Base-by-base conservation (phyloP, 2,329 filamentous ascomycete genomes). In the Colletotrichum sp. region DNA sequence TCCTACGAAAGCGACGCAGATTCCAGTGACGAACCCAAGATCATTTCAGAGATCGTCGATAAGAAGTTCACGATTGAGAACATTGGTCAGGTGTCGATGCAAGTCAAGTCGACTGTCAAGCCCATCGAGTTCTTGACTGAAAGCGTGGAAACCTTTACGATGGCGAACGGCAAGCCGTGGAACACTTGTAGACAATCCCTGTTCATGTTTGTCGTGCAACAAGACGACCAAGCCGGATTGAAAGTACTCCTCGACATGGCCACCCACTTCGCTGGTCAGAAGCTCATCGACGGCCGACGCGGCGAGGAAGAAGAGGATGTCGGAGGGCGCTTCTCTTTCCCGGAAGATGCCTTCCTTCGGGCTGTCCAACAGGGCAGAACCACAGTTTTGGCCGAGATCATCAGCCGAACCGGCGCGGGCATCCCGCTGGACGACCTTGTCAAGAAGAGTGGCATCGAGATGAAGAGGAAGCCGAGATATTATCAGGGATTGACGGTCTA, bases 401-500 rank as follows among this genome's bases (percentile, higher is more conserved):
- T 96, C 82, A 91, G 89, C 80, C 86, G 87, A 8, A 91, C 90
- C 8, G 95, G 94, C 2, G 91, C 91, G 6, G 94, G 94, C 2
- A 89, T 96, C 75, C 93, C 94, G 0, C 85, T 96, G 1, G 90
- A 94, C 64, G 86, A 91, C 21, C 84, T 97, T 8, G 90, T 94
- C 59, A 90, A 93, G 83, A 90, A 90, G 72, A 93, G 89, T 72
- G 94, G 94, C 4, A 84, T 93, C 2, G 89, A 93, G 79, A 82
- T 93, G 65, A 88, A 91, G 69, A 87, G 91, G 78, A 94, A 93
- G 82, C 91, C 94, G 1, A 89, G 90, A 21, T 95, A 91, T 82
- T 98, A 98, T 81, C 93, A 95, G 83, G 95, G 95, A 1, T 84
- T 96, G 34, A 93, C 92, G 2, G 93, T 98, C 2, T 92, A 94